Percentiles rank a stretch among this genome's conserved stretches.
These are phyloP conservation scores for Chrysoporthe deuterocubensis DNA, from an alignment of 2,329 filamentous ascomycete genomes.

Conservation along the genomic window DNA sequence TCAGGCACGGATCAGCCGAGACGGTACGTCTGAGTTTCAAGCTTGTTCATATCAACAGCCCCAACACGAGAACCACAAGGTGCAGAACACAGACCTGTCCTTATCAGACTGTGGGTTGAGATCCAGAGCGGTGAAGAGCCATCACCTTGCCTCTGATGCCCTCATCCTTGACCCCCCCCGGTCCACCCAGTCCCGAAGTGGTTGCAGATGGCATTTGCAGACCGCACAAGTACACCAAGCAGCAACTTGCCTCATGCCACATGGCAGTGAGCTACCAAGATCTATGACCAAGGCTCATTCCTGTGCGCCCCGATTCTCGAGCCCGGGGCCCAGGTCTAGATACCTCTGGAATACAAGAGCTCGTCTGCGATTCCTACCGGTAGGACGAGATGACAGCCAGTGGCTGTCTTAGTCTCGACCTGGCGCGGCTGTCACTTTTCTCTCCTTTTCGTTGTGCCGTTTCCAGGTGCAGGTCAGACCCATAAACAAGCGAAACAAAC, in stretches of 20 bases:
- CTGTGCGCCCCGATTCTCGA: neutral
- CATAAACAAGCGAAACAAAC: constrained; percentile 19
- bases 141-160: neutral
- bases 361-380: neutral
- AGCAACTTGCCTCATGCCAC: constrained; percentile 13
- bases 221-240: constrained; percentile 9
- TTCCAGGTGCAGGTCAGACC: constrained; percentile 1
- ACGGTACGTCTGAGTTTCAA: constrained; percentile 22
- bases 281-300: constrained; percentile 13
- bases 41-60: neutral
- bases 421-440: neutral
- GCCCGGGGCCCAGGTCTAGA: too few species aligned
- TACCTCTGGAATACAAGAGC: neutral
- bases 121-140: constrained; percentile 22
- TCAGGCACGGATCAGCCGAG: constrained; percentile 13
- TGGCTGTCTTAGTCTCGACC: neutral
- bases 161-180: neutral
- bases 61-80: neutral
- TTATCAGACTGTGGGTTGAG: constrained; percentile 10
- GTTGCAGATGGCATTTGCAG: constrained; percentile 13
- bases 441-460: neutral
- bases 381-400: neutral
- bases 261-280: constrained; percentile 6
- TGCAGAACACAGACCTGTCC: constrained; percentile 4
- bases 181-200: constrained; percentile 8